Evolutionary conservation across 306 rosid species (phyloP), one percentile per base, ranked within the genome.

Genomic region (Acacia melanoxylon): DNA sequence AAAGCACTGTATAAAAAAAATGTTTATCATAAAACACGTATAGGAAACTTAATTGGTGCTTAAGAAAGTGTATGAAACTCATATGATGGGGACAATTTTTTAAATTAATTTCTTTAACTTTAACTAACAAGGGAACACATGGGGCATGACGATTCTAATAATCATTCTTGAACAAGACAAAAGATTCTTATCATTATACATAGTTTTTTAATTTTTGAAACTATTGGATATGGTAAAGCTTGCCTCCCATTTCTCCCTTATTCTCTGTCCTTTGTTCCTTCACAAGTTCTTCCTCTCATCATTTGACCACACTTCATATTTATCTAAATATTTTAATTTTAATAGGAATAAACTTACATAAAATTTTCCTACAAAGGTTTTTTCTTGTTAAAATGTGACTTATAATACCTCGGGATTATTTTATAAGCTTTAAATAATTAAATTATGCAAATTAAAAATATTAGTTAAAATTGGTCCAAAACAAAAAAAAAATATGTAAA

Each of bases 131-230:
- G 20, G 77, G 51, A 25, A 70, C 29, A 70, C 77, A 56, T 31
- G 61, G 71, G 25, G 41, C 25, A 15, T 33, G 35, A 15, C 24
- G 35, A 80, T 72, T 59, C 27, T 58, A n/a, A 52, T 72, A 10
- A 17, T 45, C 51, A 80, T 62, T 72, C 56, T 80, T 72, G 73
- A 45, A 45, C 29, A 46, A 62, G 65, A 72, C 72, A 45, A 33
- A 48, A 45, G 78, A 72, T 46, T 70, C 31, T 33, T 46, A 61
- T 65, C 19, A 65, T 33, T n/a, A 20, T 19, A 56, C 19, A 1
- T 2, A 2, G 8, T 6, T 51, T 17, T 49, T 17, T 15, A 37
- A 51, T 51, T 51, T 17, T 5, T 51, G 22, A 4, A 19, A 17
- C 58, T 17, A 51, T 51, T 17, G 19, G 2, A 58, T 58, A n/a